phyloP scores from a whole-genome alignment of 1,139 yeast species.

The Hansenula sp. region DNA sequence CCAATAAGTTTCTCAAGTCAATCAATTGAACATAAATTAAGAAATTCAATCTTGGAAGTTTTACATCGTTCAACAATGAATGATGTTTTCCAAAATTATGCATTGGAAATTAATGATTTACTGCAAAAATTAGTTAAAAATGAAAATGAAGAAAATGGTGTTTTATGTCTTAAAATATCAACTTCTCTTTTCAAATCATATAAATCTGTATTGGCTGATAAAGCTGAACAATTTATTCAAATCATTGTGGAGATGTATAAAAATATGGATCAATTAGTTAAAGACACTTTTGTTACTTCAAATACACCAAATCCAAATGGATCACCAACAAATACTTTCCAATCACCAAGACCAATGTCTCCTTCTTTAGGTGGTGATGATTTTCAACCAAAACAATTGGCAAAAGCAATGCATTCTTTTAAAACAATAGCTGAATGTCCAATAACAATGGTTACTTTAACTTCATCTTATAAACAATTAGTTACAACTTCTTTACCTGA shows the following conservation, averaged over 20 bases:
- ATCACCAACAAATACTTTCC: constrained; percentile 18
- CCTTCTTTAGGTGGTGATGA: constrained; percentile 34
- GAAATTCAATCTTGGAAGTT: constrained; percentile 74
- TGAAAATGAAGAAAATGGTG: constrained; percentile 96
- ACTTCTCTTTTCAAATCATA: constrained; percentile 88
- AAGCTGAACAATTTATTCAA: constrained; percentile 76
- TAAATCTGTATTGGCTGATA: constrained; percentile 61
- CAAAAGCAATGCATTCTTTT: constrained; percentile 69
- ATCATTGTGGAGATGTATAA: constrained; percentile 74
- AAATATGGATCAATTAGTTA: constrained; percentile 74
- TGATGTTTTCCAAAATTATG: constrained; percentile 74
- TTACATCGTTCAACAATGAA: constrained; percentile 79
- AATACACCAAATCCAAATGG: background rate
- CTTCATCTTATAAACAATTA: constrained; percentile 78
- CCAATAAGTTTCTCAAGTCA: constrained; percentile 67
- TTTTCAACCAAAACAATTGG: constrained; percentile 18
- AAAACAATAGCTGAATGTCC: constrained; percentile 96
- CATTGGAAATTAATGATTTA: constrained; percentile 55
- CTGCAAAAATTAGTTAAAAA: constrained; percentile 55
- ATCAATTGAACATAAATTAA: constrained; percentile 67
- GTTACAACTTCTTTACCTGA: constrained; percentile 68
- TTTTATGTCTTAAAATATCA: constrained; percentile 81
- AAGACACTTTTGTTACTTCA: constrained; percentile 46
- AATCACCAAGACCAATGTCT: constrained; percentile 36
- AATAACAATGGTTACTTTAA: constrained; percentile 88